Conservation (phyloP, 2,329 filamentous ascomycete species). For the Myriosclerotinia scirpicola region DNA sequence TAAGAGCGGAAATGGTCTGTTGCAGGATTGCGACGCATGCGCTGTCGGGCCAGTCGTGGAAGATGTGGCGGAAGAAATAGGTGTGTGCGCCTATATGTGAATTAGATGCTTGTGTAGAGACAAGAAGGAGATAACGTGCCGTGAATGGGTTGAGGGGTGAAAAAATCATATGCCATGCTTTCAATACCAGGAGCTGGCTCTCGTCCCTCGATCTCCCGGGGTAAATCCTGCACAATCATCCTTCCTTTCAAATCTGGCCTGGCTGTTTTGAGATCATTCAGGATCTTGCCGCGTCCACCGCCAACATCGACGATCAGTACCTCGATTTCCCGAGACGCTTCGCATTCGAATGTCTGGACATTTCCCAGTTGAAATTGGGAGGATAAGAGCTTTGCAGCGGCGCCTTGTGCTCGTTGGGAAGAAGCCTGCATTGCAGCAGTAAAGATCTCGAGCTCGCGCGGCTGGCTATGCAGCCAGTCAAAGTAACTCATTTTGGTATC, state of each 20-base stretch:
- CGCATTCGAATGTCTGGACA: neutral
- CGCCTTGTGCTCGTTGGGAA: neutral
- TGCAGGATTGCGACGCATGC: slow-evolving; percentile 38
- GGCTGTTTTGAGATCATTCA: slow-evolving; percentile 21
- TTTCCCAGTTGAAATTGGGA: neutral
- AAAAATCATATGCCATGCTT: slow-evolving; percentile 40
- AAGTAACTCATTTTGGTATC: slow-evolving; percentile 10
- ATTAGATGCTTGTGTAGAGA: neutral
- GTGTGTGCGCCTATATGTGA: slow-evolving; percentile 30
- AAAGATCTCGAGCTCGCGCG: slow-evolving; percentile 6
- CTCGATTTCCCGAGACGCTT: neutral
- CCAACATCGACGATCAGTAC: slow-evolving; percentile 24
- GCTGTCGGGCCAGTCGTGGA: slow-evolving; percentile 42
- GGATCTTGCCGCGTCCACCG: slow-evolving; percentile 21
- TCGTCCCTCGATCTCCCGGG: slow-evolving; percentile 25
- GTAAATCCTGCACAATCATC: slow-evolving; percentile 33
- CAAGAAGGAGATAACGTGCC: neutral
- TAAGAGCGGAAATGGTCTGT: slow-evolving; percentile 34
- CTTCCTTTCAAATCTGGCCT: slow-evolving; percentile 24
- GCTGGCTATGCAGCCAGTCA: slow-evolving; percentile 1
- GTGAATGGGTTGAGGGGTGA: slow-evolving; percentile 40
- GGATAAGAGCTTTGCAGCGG: neutral
- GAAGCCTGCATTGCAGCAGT: slow-evolving; percentile 6
- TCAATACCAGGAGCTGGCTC: slow-evolving; percentile 11
- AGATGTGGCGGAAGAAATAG: slow-evolving; percentile 30